Base-by-base conservation (phyloP, 352 stramenopile genomes). In the Chrysophaeum taylorii region DNA sequence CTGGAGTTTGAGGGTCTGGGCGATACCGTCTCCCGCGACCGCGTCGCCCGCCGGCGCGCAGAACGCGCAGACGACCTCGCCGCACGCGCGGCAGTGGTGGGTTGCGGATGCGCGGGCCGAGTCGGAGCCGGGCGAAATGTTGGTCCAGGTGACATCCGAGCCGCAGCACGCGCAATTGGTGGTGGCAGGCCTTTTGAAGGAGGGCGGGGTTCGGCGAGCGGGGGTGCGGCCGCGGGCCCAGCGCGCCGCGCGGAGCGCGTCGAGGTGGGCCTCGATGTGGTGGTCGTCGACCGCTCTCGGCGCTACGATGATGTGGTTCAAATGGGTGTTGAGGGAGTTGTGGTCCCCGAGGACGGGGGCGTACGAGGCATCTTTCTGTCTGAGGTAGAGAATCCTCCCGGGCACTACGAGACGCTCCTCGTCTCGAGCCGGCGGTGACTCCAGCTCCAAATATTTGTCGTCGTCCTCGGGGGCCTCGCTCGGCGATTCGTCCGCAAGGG, bases 1-100 rank as follows among this genome's bases (percentile, higher is more conserved):
- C 33, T 31, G 57, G 12, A 66, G 57, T 2, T 5, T 43, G 12
- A 9, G 1, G 33, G 18, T 35, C 57, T 66, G 12, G 57, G 1
- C 33, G 33, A 66, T 27, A n/a, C 33, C 57, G 36, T 66, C 57
- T 16, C 12, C 57, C 1, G 57, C 57, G 33, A 66, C 57, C 33
- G 31, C 23, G n/a, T 66, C 57, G 33, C 18, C 35, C 33, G 57
- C 57, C 31, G 57, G 57, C 33, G 57, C 31, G 57, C 57, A 66
- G 27, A 66, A 66, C 12, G 57, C 57, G 73, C 87, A 93, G 64
- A 93, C 91, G 41, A 93, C 83, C 78, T 90, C 85, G 7, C 87
- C 87, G 54, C 87, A 93, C 36, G 84, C 89, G 48, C 87, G 85
- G 72, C 87, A 93, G 69, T 93, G 87, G 68, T 93, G 87, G 2